Evolutionary conservation across 345 rosid genomes (phyloP), one percentile per base, ranked within the genome.

Genomic region (Aegle marmelos): DNA sequence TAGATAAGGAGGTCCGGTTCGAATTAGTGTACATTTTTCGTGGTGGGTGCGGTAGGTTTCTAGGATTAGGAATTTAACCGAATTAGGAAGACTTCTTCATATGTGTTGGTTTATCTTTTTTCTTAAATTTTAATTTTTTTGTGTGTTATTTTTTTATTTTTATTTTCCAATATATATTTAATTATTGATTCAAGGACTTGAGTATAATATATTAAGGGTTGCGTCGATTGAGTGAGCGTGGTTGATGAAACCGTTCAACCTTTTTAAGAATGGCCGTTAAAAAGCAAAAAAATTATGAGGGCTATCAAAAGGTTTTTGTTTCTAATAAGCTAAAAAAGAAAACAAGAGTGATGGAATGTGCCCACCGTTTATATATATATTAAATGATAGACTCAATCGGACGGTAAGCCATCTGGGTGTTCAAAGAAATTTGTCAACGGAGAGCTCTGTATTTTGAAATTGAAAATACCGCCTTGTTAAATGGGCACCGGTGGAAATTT

Each of bases 251-350:
- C 81, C 30, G 77, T 78, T 72, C 13, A 68, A 64, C 24, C 25
- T 39, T 53, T 65, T 4, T 3, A 60, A 54, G 54, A 72, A 73
- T 50, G 81, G 86, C 78, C 80, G 83, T 81, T 83, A 74, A 78
- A 79, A 79, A 78, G 90, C 88, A 81, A 81, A 39, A 81, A 73
- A 39, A 73, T 79, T 74, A 77, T 83, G 88, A 87, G 34, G 39
- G 39, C 2, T 30, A 16, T 19, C 68, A 7, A 16, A 63, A 63
- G 5, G 66, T 31, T 30, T 30, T 30, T 63, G 54, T 34, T 14
- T 56, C 68, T 22, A 56, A 24, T 67, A n/a, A 79, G 53, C 24
- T 21, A 63, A 71, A 63, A 71, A 68, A 21, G 30, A 33, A 45
- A 11, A 37, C 31, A 9, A 31, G 65, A 33, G 81, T 83, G 70